Evolutionary conservation across 1,139 yeast species (phyloP), one percentile per base, ranked within the genome.

Genomic region (Nakaseomyces sp.): DNA sequence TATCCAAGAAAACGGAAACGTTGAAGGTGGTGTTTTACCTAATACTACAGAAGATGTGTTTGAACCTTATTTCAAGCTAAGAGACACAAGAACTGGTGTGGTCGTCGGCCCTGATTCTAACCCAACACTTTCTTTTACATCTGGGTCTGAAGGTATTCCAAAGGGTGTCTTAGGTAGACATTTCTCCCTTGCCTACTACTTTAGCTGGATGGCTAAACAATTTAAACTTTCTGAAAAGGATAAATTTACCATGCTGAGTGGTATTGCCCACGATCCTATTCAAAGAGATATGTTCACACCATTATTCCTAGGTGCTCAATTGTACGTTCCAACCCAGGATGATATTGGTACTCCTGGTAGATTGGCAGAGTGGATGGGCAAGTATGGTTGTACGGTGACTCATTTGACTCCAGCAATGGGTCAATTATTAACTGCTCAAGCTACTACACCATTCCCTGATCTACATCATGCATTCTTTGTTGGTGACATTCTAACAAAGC

Each of bases 381-480:
- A 74, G 49, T 78, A 88, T 56, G 86, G 85, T 18, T 96, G 97
- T 24, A 82, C 96, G 3, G 96, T 91, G 1, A 91, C 99, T 1
- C 99, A 91, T 64, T 74, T 91, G 65, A 91, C 99, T 0, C 99
- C 99, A 6, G 98, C 98, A 3, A 91, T 93, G 98, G 99, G 99
- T 50, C 99, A 91, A 67, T 71, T 91, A 49, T 73, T 93, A 57
- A 83, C 95, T 52, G 96, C 98, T 2, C 96, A 91, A 67, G 98
- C 98, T 19, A 72, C 84, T n/a, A 81, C 94, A 5, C 81, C 84
- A 46, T 84, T 93, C 60, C 91, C 95, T 19, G 62, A 79, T 6
- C 73, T 93, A 51, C 96, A 87, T 58, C 96, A 89, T 63, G 98
- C 98, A 1, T 93, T 93, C 71, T 93, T 93, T 60, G 99, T 93